Percentiles rank a stretch among this genome's conserved stretches.
Conservation (phyloP, 2,329 filamentous ascomycete genomes). For the Colletotrichum spinosum region DNA sequence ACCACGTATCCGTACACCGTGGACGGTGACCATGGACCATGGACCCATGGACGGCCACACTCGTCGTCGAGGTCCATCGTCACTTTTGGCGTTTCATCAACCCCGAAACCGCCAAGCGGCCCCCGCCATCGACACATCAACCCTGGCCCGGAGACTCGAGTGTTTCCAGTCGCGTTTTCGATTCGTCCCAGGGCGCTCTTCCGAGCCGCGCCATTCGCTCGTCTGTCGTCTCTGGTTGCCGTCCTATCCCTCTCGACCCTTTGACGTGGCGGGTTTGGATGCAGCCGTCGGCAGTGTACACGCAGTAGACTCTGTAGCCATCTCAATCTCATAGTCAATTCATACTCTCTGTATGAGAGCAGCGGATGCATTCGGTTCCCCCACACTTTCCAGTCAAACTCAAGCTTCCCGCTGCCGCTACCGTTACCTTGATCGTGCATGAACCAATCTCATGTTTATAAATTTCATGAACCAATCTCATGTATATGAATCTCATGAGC, state of each 20-base stretch:
- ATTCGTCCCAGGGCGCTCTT: slow-evolving; percentile 15
- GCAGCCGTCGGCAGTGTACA: neutral
- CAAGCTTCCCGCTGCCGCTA: slow-evolving; percentile 3
- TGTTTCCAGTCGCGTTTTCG: slow-evolving; percentile 34
- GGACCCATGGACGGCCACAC: no score
- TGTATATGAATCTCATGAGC: no score
- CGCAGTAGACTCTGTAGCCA: neutral
- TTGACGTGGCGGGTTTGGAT: neutral
- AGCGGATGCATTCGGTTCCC: neutral
- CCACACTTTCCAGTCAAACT: neutral
- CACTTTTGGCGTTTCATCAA: slow-evolving; percentile 19
- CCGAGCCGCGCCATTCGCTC: slow-evolving; percentile 22
- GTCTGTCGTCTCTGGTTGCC: slow-evolving; percentile 32
- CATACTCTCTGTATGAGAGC: neutral
- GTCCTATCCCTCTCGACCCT: neutral
- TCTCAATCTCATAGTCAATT: neutral
- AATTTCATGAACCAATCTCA: no score
- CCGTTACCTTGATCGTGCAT: slow-evolving; percentile 10
- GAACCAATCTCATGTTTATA: slow-evolving; percentile 5
- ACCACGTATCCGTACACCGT: no score
- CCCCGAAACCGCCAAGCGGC: slow-evolving; percentile 20
- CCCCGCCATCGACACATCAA: slow-evolving; percentile 1
- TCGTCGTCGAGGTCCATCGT: no score
- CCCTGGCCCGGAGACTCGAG: slow-evolving; percentile 14
- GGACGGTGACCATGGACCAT: no score